Evolutionary conservation across 1,139 yeast species (phyloP).

Genomic region (Ogataea hybrid): DNA sequence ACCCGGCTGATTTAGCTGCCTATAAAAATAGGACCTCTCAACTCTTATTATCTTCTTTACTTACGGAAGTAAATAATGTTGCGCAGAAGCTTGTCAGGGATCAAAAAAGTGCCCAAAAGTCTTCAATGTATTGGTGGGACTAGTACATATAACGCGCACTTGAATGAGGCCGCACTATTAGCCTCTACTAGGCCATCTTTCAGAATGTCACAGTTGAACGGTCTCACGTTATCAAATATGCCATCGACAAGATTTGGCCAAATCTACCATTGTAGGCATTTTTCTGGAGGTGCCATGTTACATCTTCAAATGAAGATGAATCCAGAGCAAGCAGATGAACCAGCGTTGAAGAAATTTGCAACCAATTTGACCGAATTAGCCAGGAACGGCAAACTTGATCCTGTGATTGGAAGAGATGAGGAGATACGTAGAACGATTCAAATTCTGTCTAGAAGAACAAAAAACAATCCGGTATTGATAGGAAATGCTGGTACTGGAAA

Average conservation of each 20-base stretch:
- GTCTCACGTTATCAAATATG: too few relatives aligned
- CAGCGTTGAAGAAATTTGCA: conserved; percentile 87
- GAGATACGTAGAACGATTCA: conserved; percentile 92
- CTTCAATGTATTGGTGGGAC: too few relatives aligned
- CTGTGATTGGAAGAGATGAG: conserved; percentile 95
- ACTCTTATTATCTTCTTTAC: background rate
- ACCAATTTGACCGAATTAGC: conserved; percentile 85
- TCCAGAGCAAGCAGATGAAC: conserved; percentile 53
- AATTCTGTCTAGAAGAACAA: conserved; percentile 85
- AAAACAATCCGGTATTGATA: conserved; percentile 89
- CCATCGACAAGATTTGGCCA: too few relatives aligned
- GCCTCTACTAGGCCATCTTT: too few relatives aligned
- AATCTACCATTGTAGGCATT: too few relatives aligned
- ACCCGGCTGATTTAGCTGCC: background rate
- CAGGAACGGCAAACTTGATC: conserved; percentile 86
- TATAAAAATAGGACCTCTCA: background rate
- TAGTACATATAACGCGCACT: too few relatives aligned
- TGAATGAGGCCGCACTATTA: too few relatives aligned
- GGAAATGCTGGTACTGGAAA: conserved; percentile 99
- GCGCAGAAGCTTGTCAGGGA: background rate
- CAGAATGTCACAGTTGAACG: too few relatives aligned
- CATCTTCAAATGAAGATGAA: conserved; percentile 36
- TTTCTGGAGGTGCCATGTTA: too few relatives aligned
- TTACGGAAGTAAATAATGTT: background rate
- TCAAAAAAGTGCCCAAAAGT: background rate